Conservation (phyloP, 1,139 yeast species). For the Suhomyces taliae region DNA sequence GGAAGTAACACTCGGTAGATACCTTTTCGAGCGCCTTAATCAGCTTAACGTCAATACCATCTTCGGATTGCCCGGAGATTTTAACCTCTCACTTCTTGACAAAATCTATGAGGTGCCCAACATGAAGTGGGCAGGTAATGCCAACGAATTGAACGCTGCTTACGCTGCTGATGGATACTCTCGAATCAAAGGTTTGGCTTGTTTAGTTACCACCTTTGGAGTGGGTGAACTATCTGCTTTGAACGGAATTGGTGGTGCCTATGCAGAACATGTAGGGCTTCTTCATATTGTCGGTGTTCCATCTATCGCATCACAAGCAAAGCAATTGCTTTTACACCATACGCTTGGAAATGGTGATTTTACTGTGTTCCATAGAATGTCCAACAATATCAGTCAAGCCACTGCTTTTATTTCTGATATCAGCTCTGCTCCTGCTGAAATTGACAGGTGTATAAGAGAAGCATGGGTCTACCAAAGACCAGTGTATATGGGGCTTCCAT, state of each 20-base stretch:
- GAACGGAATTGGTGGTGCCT: conserved; percentile 60
- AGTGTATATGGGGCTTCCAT: conserved; percentile 39
- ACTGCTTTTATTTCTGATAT: conserved; percentile 33
- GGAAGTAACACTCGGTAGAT: conserved; percentile 55
- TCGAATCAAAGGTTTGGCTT: conserved; percentile 57
- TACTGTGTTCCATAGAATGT: conserved; percentile 73
- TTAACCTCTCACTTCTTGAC: conserved; percentile 68
- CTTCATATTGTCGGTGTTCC: conserved; percentile 60
- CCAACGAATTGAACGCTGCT: conserved; percentile 72
- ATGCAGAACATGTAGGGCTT: conserved; percentile 59
- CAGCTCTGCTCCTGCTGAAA: conserved; percentile 30
- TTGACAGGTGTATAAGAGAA: conserved; percentile 37
- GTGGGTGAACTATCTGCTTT: conserved; percentile 65
- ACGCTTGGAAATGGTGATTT: conserved; percentile 85
- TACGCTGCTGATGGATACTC: conserved; percentile 75
- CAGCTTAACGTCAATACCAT: conserved; percentile 64
- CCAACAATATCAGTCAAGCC: conserved; percentile 32
- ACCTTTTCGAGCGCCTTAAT: conserved; percentile 60
- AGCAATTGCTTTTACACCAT: conserved; percentile 54
- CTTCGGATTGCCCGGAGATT: conserved; percentile 81
- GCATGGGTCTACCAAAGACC: conserved; percentile 42
- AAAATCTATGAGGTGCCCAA: conserved; percentile 59
- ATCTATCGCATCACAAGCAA: conserved; percentile 62
- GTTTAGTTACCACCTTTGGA: conserved; percentile 66
- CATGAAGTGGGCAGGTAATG: conserved; percentile 62